phyloP scores from a whole-genome alignment of 768 basidiomycete species.

The Russula ochroleuca region DNA sequence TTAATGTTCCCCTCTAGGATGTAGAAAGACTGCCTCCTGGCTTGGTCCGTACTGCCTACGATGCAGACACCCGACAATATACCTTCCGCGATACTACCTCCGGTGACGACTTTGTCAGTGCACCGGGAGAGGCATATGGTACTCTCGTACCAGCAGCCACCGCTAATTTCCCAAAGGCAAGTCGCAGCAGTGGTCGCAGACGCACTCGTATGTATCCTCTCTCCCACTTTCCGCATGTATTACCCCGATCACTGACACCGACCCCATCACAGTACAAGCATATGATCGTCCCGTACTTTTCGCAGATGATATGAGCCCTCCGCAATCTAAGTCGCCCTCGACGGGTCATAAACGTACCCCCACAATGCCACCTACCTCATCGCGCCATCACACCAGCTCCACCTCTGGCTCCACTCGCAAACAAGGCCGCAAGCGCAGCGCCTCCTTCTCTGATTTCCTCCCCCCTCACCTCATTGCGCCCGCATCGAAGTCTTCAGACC shows the following conservation, averaged over 20 bases:
- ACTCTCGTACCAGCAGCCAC: constrained; percentile 16
- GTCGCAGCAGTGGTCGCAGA: constrained; percentile 12
- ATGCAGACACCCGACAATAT: constrained; percentile 22
- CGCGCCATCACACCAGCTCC: background rate
- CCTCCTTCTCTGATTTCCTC: constrained; percentile 21
- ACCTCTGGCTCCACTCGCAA: background rate
- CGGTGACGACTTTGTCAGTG: constrained; percentile 5
- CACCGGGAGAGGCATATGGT: constrained; percentile 22
- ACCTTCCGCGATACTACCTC: constrained; percentile 16
- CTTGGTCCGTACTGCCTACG: constrained; percentile 22
- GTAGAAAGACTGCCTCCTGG: constrained; percentile 17
- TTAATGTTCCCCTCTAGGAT: constrained; percentile 7
- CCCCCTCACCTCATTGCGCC: constrained; percentile 15
- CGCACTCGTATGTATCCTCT: constrained; percentile 6
- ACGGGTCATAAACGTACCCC: constrained; percentile 2
- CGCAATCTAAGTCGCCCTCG: background rate
- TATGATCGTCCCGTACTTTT: constrained; percentile 22
- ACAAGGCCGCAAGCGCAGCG: background rate
- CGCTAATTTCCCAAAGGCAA: constrained; percentile 1
- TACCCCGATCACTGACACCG: background rate
- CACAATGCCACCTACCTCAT: background rate
- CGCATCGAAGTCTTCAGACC: background rate
- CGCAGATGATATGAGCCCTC: background rate
- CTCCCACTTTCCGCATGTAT: background rate
- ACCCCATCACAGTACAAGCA: constrained; percentile 10